phyloP scores from a whole-genome alignment of 106 monocot genomes.

The Platanthera guangdongensis region DNA sequence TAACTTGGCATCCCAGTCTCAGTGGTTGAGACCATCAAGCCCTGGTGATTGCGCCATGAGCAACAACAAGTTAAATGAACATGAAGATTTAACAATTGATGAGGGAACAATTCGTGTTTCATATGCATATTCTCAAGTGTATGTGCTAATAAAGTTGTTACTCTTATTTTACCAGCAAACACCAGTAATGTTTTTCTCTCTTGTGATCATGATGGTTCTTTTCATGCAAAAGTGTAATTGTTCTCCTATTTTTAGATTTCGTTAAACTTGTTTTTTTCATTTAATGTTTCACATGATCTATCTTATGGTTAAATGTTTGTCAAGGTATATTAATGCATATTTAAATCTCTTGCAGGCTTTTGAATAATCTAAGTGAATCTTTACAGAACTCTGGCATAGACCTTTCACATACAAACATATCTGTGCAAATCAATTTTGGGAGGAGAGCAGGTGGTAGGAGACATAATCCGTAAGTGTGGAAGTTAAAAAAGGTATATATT shows the following conservation, averaged over 20 bases:
- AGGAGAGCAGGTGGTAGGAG: constrained; percentile 19
- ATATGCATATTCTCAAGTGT: constrained; percentile 46
- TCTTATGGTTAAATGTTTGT: background rate
- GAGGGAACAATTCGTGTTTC: constrained; percentile 44
- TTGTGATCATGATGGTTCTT: background rate
- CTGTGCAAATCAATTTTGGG: constrained; percentile 60
- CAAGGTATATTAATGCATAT: background rate
- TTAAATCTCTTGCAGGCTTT: constrained; percentile 26
- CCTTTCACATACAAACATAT: constrained; percentile 45
- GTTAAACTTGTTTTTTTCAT: background rate
- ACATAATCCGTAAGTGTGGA: background rate
- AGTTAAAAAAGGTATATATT: background rate
- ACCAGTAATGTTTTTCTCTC: background rate
- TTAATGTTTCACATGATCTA: background rate
- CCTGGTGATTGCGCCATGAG: constrained; percentile 21
- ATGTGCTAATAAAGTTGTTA: background rate
- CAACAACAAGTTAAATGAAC: constrained; percentile 28
- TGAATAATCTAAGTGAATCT: constrained; percentile 32
- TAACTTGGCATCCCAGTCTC: constrained; percentile 28
- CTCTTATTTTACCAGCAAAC: background rate
- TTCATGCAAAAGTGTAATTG: background rate
- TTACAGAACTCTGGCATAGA: constrained; percentile 57
- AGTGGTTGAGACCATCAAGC: constrained; percentile 33
- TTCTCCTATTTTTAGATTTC: background rate
- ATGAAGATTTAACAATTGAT: constrained; percentile 41